Base-by-base conservation (phyloP, 129 eudicot genomes). In the Escallonia rubra region DNA sequence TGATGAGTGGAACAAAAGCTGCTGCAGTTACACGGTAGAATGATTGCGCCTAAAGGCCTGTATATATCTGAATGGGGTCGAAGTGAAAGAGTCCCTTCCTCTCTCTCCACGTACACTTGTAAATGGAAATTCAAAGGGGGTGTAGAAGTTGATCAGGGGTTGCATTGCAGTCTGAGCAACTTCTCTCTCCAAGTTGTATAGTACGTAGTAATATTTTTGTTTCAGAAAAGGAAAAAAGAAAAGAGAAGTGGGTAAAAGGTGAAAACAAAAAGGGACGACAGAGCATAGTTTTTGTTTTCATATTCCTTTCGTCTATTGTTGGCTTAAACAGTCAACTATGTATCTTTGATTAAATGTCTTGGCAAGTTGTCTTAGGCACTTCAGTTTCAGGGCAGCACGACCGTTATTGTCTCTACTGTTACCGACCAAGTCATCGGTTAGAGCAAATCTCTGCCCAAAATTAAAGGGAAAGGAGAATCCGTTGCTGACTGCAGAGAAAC, bases 51-150 rank as follows among this genome's bases (percentile, higher is more conserved):
- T 13, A 3, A 63, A 45, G 23, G 46, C 56, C 5, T 64, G 57
- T 23, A 44, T 4, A n/a, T 13, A 23, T 23, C 34, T 23, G 34
- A 23, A 23, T 23, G 34, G 34, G 34, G 34, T 23, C 34, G 34
- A 73, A 50, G 83, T 73, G 69, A 69, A 63, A 48, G 38, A 41
- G 41, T 57, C 57, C 34, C 67, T 70, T 34, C 39, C 52, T 23
- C 51, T 68, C 43, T 50, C 68, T 65, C 45, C 59, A n/a, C 72
- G 75, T 76, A 76, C 66, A 76, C 72, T 66, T 80, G 81, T 80
- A 73, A 51, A 76, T 67, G 78, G 74, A 72, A 49, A 45, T 59
- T 74, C 60, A 45, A 40, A 53, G 65, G 56, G 55, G 55, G 52
- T 56, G 59, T 54, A 54, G n/a, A 52, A 54, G 34, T 62, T 60